Evolutionary conservation across 306 rosid species (phyloP), one percentile per base, ranked within the genome.

Genomic region (Acacia confusa): DNA sequence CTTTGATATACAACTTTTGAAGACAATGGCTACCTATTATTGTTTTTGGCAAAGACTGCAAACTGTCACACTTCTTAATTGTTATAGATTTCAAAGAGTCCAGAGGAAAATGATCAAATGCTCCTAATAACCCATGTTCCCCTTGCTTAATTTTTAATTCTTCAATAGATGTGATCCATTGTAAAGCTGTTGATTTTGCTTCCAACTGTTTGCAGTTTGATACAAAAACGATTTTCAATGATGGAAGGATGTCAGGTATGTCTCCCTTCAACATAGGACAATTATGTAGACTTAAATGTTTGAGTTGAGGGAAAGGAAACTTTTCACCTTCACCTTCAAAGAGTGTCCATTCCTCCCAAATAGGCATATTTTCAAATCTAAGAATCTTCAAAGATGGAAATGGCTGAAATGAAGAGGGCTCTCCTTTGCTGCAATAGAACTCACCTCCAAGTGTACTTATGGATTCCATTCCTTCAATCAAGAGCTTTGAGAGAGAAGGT

Each of bases 401-500:
- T 72, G 76, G 60, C 1, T 47, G 70, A 79, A 70, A 79, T 40
- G 58, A 78, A 69, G 76, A 69, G 12, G 16, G 55, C 24, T n/a
- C 32, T 16, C 12, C 14, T 45, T 8, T 15, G 17, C 9, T 47
- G 0, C 82, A 22, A 9, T 64, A 81, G 36, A 82, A 76, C 4
- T 78, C 67, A 20, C 13, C 30, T 75, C 74, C 64, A 80, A 20
- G 12, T 25, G 4, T 17, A 0, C 9, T 24, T 8, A 79, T 16
- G 2, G 36, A 64, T 50, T 28, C 8, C 20, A 40, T 15, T 10
- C 73, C n/a, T 1, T 6, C 2, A 65, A 78, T 70, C 0, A 0
- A 27, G 7, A 83, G 82, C 20, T 72, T 44, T 67, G 44, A 43
- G 19, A 78, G 74, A 48, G 65, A 16, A 28, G 77, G 79, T 52